These are phyloP conservation scores for Hypoxylon crocopeplum DNA, from an alignment of 495 filamentous ascomycete genomes.

Conservation along the genomic window DNA sequence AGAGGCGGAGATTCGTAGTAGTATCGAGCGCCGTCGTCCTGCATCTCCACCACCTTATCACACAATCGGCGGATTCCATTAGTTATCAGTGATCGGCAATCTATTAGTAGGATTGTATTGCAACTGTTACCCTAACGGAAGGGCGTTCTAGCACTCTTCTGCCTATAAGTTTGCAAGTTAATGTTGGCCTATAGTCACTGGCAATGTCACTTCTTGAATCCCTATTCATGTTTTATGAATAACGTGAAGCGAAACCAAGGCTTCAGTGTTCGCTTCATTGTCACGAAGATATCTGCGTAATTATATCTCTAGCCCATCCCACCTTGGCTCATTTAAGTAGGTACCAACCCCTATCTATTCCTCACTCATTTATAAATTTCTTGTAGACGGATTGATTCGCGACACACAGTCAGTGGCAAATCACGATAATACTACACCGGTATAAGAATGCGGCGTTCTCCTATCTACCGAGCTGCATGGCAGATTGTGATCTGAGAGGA, in stretches of 20 bases:
- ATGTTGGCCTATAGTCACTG: too few species aligned
- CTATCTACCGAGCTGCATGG: background rate
- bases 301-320: background rate
- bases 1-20: conserved; percentile 8
- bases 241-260: too few species aligned
- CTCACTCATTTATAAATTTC: background rate
- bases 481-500: background rate
- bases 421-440: conserved; percentile 14
- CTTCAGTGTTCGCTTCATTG: too few species aligned
- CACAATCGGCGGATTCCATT: conserved; percentile 14
- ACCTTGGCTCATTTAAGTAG: too few species aligned
- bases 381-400: background rate
- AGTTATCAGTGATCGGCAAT: conserved; percentile 11
- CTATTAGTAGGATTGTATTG: too few species aligned
- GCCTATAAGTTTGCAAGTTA: too few species aligned
- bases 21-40: background rate
- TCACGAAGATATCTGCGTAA: too few species aligned
- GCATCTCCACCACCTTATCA: conserved; percentile 23
- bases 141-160: background rate
- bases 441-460: conserved; percentile 4
- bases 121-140: too few species aligned
- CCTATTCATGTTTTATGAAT: too few species aligned
- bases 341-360: background rate
- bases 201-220: too few species aligned
- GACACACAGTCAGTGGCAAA: background rate